A percentile compares a stretch with the other conserved stretches of the same genome.
These are phyloP conservation scores for Aspergillus fijiensis DNA, from an alignment of 2,329 filamentous ascomycete species.

Conservation along the genomic window DNA sequence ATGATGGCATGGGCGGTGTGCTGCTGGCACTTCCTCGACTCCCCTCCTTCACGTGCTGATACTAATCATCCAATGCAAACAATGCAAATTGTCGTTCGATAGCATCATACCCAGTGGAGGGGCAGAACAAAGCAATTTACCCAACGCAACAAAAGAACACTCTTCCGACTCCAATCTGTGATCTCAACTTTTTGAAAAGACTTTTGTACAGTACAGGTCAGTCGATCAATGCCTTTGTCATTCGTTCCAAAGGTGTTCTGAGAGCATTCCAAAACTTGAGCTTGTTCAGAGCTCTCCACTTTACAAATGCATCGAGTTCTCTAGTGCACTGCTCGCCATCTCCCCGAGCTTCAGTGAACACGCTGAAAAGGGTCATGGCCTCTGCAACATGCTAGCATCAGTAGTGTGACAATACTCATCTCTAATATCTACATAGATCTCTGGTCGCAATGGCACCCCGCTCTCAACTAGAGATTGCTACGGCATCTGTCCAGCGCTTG, in stretches of 20 bases:
- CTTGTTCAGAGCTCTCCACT: neutral
- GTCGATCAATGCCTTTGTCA: neutral
- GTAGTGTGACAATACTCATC: neutral
- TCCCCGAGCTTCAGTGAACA: neutral
- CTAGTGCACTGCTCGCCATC: neutral
- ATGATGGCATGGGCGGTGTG: neutral
- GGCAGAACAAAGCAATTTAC: neutral
- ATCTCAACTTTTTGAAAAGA: neutral
- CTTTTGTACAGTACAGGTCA: neutral
- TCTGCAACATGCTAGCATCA: neutral
- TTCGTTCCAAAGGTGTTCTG: neutral
- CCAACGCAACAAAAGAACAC: neutral
- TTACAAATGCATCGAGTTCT: neutral
- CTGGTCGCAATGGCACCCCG: constrained; percentile 65
- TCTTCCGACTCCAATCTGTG: neutral
- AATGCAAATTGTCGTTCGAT: neutral
- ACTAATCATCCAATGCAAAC: no score
- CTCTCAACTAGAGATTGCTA: constrained; percentile 82
- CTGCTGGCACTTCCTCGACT: neutral
- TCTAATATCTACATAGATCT: neutral
- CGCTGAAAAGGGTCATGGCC: neutral
- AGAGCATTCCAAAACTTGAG: neutral
- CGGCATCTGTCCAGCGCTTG: constrained; percentile 74
- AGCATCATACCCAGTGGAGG: neutral
- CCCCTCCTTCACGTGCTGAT: neutral